phyloP scores from a whole-genome alignment of 2,329 filamentous ascomycete genomes.

The Elsinoe australis region DNA sequence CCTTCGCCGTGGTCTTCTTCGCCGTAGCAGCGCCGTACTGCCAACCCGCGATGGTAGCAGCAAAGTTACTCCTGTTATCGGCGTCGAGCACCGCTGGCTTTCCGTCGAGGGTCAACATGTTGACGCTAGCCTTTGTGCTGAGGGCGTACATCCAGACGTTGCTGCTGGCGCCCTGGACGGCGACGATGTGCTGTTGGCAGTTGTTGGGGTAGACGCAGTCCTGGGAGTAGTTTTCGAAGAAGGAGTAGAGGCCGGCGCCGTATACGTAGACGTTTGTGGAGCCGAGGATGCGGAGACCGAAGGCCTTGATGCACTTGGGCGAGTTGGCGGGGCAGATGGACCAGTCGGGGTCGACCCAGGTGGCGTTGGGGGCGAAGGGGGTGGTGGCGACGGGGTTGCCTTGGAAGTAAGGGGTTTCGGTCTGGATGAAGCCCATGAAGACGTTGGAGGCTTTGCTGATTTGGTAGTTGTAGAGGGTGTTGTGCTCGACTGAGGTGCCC shows the following conservation, averaged over 20 bases:
- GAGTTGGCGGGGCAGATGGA: slow-evolving; percentile 27
- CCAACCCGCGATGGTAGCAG: slow-evolving; percentile 37
- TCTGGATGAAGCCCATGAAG: slow-evolving; percentile 58
- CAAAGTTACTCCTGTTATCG: slow-evolving; percentile 44
- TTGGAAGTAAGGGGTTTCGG: slow-evolving; percentile 66
- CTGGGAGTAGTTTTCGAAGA: slow-evolving; percentile 53
- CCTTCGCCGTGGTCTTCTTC: no score
- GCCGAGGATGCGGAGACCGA: slow-evolving; percentile 38
- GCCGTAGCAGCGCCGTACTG: no score
- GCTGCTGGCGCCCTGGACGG: slow-evolving; percentile 35
- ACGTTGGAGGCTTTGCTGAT: slow-evolving; percentile 53
- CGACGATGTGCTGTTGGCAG: slow-evolving; percentile 47
- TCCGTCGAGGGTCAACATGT: slow-evolving; percentile 38
- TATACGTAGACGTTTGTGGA: slow-evolving; percentile 39
- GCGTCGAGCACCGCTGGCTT: slow-evolving; percentile 33
- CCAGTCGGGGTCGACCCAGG: slow-evolving; percentile 40
- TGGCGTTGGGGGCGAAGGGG: slow-evolving; percentile 47
- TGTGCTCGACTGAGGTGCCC: slow-evolving; percentile 59
- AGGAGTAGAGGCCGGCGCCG: slow-evolving; percentile 48
- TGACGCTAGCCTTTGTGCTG: slow-evolving; percentile 43
- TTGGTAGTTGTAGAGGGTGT: slow-evolving; percentile 64
- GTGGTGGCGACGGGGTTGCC: slow-evolving; percentile 52
- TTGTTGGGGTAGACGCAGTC: slow-evolving; percentile 39
- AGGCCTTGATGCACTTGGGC: slow-evolving; percentile 31
- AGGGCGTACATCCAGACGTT: slow-evolving; percentile 42